Conservation (phyloP, 306 rosid genomes). For the Lagenaria siceraria region DNA sequence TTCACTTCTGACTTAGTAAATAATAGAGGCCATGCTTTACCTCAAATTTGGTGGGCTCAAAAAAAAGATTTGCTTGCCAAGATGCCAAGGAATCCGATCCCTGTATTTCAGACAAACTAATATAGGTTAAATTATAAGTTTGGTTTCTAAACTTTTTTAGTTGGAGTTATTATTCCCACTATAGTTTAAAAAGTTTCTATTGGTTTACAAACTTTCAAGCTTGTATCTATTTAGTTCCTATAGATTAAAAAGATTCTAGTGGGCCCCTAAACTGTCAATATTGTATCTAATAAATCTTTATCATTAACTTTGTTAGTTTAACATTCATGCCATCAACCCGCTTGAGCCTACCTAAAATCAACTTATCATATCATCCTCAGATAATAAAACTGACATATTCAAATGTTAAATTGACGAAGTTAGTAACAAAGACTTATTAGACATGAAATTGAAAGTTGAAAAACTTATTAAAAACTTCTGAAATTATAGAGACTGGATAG, state of each 20-base stretch:
- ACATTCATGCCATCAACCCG: not conserved
- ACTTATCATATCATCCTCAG: not conserved
- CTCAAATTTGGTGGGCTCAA: constrained; percentile 92
- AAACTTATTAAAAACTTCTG: not conserved
- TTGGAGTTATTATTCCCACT: not conserved
- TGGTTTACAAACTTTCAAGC: not conserved
- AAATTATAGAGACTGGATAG: not conserved
- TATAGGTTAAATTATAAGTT: not conserved
- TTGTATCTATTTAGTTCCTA: not conserved
- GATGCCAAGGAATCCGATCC: constrained; percentile 87
- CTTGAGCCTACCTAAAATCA: not conserved
- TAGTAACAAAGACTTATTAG: not conserved
- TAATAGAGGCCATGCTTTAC: constrained; percentile 14
- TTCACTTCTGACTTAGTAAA: not conserved
- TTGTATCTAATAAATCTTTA: not conserved
- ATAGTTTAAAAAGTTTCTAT: not conserved
- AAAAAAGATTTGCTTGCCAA: constrained; percentile 94
- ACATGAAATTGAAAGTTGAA: not conserved
- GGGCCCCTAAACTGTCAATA: not conserved
- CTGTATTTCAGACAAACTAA: constrained; percentile 29
- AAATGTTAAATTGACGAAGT: not conserved
- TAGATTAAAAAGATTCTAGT: not conserved
- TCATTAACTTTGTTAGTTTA: not conserved
- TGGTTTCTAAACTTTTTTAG: not conserved
- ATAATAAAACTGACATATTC: too few species aligned